A percentile compares a stretch with the other conserved stretches of the same genome.
Evolutionary conservation across 352 stramenopile species (phyloP).

Genomic region (Pythium aphanidermatum): DNA sequence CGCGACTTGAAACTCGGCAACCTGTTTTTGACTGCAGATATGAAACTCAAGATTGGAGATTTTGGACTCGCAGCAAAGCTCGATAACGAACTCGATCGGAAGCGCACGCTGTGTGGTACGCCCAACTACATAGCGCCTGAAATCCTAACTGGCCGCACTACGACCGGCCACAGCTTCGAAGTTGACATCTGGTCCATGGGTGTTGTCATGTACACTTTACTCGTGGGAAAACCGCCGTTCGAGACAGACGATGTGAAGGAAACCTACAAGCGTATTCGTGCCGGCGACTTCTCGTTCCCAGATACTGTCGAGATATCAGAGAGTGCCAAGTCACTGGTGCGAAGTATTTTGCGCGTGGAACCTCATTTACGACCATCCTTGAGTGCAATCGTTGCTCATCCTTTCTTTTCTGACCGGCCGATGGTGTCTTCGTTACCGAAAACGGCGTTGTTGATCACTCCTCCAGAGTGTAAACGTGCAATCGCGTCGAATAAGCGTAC

Average conservation of each 20-base stretch:
- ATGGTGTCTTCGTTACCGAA: constrained; percentile 47
- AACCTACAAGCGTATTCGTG: constrained; percentile 97
- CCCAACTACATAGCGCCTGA: constrained; percentile 93
- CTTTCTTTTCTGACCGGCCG: constrained; percentile 65
- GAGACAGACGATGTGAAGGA: constrained; percentile 97
- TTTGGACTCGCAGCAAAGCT: constrained; percentile 89
- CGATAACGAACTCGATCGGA: constrained; percentile 88
- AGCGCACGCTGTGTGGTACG: constrained; percentile 95
- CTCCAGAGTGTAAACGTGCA: constrained; percentile 44
- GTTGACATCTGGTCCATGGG: constrained; percentile 98
- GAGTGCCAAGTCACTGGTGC: constrained; percentile 66
- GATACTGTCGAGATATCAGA: constrained; percentile 81
- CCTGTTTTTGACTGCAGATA: constrained; percentile 93
- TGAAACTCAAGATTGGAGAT: constrained; percentile 97
- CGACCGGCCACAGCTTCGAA: constrained; percentile 95
- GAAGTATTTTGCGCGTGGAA: constrained; percentile 65
- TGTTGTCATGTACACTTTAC: constrained; percentile 96
- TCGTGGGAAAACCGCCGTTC: constrained; percentile 97
- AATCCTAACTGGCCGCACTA: constrained; percentile 87
- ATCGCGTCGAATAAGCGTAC: constrained; percentile 25
- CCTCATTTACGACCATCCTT: constrained; percentile 64
- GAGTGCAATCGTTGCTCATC: constrained; percentile 67
- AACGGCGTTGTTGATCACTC: constrained; percentile 65
- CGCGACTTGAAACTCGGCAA: constrained; percentile 98
- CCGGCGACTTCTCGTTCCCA: constrained; percentile 96